Percentiles rank a stretch among this genome's conserved stretches.
Evolutionary conservation across 2,329 filamentous ascomycete genomes (phyloP).

Genomic region (Colletotrichum euphorbiae): DNA sequence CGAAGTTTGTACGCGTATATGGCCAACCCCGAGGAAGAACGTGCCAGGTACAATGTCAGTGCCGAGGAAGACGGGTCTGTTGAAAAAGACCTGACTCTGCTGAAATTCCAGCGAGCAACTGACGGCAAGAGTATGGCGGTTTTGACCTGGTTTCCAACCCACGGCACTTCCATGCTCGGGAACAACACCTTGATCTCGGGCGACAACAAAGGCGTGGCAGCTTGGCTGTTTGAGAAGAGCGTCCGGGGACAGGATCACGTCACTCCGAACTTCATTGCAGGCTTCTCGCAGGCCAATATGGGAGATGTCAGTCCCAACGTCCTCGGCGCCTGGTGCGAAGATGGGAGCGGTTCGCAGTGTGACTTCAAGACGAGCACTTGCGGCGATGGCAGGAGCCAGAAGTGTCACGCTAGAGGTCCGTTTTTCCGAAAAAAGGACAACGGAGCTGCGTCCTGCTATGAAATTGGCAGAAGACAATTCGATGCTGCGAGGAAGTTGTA

Average conservation of each 20-base stretch:
- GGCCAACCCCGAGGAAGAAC: slow-evolving; percentile 83
- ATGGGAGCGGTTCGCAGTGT: slow-evolving; percentile 77
- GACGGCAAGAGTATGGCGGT: slow-evolving; percentile 83
- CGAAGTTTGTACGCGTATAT: slow-evolving; percentile 89
- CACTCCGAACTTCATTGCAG: slow-evolving; percentile 80
- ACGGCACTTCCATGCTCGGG: slow-evolving; percentile 88
- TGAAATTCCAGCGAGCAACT: slow-evolving; percentile 77
- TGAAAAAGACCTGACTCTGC: slow-evolving; percentile 74
- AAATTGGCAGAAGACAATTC: slow-evolving; percentile 77
- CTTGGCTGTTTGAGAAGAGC: slow-evolving; percentile 82
- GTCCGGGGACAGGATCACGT: slow-evolving; percentile 65
- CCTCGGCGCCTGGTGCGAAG: slow-evolving; percentile 87
- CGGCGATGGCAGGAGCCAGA: slow-evolving; percentile 70
- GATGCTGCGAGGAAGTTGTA: slow-evolving; percentile 65
- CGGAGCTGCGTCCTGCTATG: slow-evolving; percentile 79
- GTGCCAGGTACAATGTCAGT: slow-evolving; percentile 70
- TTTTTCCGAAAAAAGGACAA: slow-evolving; percentile 74
- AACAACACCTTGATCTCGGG: slow-evolving; percentile 92
- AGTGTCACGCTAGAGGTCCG: slow-evolving; percentile 78
- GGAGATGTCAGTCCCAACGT: slow-evolving; percentile 91
- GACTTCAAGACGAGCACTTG: slow-evolving; percentile 85
- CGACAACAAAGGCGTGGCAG: slow-evolving; percentile 94
- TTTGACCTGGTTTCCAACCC: slow-evolving; percentile 90
- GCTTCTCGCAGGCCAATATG: slow-evolving; percentile 91
- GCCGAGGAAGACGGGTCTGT: slow-evolving; percentile 53